A percentile compares a stretch with the other conserved stretches of the same genome.
Evolutionary conservation across 306 rosid genomes (phyloP).

Genomic region (Ochetophila trinervis): DNA sequence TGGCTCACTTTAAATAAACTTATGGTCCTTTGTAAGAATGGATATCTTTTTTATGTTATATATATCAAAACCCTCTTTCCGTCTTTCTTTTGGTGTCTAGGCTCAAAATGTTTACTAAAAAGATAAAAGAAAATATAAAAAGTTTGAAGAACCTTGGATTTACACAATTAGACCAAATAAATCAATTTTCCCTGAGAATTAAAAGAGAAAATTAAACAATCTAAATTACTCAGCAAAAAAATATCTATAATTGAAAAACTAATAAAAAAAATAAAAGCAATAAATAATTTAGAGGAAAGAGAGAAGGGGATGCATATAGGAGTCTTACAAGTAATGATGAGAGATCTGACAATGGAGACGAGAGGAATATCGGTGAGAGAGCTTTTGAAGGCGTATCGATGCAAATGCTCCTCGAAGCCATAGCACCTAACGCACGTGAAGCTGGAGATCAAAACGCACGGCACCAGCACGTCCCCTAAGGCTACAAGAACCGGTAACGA

Average conservation of each 20-base stretch:
- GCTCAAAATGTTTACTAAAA: background rate
- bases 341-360: constrained; percentile 79
- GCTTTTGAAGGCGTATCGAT: constrained; percentile 83
- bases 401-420: constrained; percentile 62
- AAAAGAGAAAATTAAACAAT: background rate
- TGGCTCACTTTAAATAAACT: too few species aligned
- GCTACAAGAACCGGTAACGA: constrained; percentile 88
- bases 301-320: background rate
- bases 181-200: background rate
- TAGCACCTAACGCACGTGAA: constrained; percentile 76
- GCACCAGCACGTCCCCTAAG: constrained; percentile 62
- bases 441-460: constrained; percentile 67
- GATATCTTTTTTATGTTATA: too few species aligned
- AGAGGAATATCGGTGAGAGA: constrained; percentile 87
- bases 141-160: background rate
- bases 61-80: too few species aligned
- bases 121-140: background rate
- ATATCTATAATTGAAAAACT: background rate
- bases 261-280: background rate
- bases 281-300: background rate
- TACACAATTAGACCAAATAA: background rate
- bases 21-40: too few species aligned
- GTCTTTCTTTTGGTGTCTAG: background rate
- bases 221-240: background rate
- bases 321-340: constrained; percentile 68